Evolutionary conservation across 805 yeast species (phyloP).

Genomic region (Kuraishia hungarica): DNA sequence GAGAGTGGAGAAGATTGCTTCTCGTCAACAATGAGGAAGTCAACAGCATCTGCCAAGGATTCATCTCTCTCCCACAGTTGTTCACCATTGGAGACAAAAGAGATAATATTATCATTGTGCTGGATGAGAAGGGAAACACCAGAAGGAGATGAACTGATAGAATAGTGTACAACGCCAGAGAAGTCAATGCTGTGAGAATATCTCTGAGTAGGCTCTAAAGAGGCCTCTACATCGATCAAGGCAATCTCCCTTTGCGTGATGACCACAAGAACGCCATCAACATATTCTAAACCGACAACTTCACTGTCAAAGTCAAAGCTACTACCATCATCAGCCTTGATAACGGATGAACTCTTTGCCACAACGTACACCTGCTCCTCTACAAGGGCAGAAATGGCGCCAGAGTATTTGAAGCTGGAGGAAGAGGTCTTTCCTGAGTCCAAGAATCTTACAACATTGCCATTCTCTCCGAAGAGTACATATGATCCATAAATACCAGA

Average conservation of each 20-base stretch:
- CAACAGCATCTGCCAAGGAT: conserved; percentile 27
- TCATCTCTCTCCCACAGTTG: conserved; percentile 35
- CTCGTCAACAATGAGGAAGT: conserved; percentile 22
- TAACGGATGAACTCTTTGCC: background rate
- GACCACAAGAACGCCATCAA: conserved; percentile 11
- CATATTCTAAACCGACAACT: conserved; percentile 9
- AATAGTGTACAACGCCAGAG: background rate
- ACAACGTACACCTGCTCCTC: background rate
- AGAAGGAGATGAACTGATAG: background rate
- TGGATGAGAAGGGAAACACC: background rate
- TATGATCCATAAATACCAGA: background rate
- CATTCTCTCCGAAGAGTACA: background rate
- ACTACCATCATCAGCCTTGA: background rate
- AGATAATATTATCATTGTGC: conserved; percentile 6
- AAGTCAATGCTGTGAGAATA: background rate
- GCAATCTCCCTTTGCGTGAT: conserved; percentile 7
- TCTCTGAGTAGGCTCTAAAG: conserved; percentile 5
- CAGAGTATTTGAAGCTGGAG: background rate
- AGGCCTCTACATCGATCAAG: conserved; percentile 14
- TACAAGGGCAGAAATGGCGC: background rate
- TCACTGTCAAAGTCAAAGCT: conserved; percentile 6
- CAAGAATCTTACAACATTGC: background rate
- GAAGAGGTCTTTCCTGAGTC: background rate
- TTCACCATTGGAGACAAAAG: conserved; percentile 14
- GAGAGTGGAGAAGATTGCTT: conserved; percentile 12